Base-by-base conservation (phyloP, 1,139 yeast species). In the Debaryomyces psychrophilus region DNA sequence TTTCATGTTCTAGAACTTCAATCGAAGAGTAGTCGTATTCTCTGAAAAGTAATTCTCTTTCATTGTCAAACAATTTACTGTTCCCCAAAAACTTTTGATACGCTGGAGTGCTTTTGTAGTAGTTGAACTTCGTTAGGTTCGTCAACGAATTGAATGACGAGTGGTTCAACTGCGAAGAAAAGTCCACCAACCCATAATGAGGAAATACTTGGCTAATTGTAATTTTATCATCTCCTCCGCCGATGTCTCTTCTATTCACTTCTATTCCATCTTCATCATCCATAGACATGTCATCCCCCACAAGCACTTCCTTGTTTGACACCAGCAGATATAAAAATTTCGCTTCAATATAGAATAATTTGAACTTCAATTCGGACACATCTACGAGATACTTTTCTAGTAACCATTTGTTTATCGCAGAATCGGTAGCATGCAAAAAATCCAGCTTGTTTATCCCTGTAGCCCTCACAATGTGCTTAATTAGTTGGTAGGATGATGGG, bases 401-500 rank as follows among this genome's bases (percentile, higher is more conserved):
- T n/a, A 75, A 58, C 38, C 45, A 41, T 3, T 53, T 45, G 48
- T 72, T 73, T 28, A 71, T 48, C 1, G 43, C 44, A 3, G 31
- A 11, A 39, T 53, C 52, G 1, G 77, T 53, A 12, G 50, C 52
- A 7, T 44, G 42, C 7, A 59, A 43, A 37, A 71, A 59, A 1
- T 57, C 62, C 2, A 37, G 11, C 41, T 60, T 68, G 1, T 50
- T 23, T 2, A 67, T n/a, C 1, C 55, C 50, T 1, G 67, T 54
- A 4, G 50, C 46, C 46, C 65, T 68, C 1, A 67, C 47, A 2
- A 74, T 36, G 47, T 58, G 59, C 12, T 55, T 51, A 12, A 74
- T 62, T 15, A 75, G 52, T 50, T 75, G 80, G 49, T 73, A 73
- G 4, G 78, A 69, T 2, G 79, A 73, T 1, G 79, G 77, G 48